Conservation (phyloP, 2,329 filamentous ascomycete species). For the Penicillium sp. region DNA sequence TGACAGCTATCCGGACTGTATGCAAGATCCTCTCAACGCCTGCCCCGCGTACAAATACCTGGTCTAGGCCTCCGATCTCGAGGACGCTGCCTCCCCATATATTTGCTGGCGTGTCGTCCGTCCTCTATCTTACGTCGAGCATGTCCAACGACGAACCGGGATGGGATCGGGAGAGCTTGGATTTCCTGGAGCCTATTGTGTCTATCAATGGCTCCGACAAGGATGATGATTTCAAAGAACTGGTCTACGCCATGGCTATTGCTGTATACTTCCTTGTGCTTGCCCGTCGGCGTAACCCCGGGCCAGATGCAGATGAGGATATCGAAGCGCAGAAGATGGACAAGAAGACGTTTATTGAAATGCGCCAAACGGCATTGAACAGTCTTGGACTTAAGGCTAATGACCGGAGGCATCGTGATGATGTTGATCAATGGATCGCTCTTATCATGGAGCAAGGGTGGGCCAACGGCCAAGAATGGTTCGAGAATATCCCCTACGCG, state of each 20-base stretch:
- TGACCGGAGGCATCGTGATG: conserved; percentile 41
- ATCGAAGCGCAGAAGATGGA: conserved; percentile 34
- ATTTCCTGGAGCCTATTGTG: conserved; percentile 40
- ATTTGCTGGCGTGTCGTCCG: conserved; percentile 66
- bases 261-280: conserved; percentile 46
- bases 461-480: conserved; percentile 65
- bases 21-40: conserved; percentile 61
- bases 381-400: conserved; percentile 38
- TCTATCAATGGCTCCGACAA: conserved; percentile 46
- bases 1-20: conserved; percentile 64
- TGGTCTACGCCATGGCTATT: conserved; percentile 39
- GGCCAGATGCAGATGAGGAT: conserved; percentile 10
- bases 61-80: conserved; percentile 39
- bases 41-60: conserved; percentile 34
- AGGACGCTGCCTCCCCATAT: conserved; percentile 65
- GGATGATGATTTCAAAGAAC: conserved; percentile 44
- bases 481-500: conserved; percentile 52
- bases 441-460: conserved; percentile 51
- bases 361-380: conserved; percentile 39
- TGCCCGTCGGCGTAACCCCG: conserved; percentile 49
- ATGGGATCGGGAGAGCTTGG: conserved; percentile 37
- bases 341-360: conserved; percentile 42
- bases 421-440: conserved; percentile 62
- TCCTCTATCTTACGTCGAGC: conserved; percentile 47
- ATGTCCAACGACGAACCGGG: conserved; percentile 49